Base-by-base conservation (phyloP, 495 filamentous ascomycete species). In the Penicillium cinerascens region DNA sequence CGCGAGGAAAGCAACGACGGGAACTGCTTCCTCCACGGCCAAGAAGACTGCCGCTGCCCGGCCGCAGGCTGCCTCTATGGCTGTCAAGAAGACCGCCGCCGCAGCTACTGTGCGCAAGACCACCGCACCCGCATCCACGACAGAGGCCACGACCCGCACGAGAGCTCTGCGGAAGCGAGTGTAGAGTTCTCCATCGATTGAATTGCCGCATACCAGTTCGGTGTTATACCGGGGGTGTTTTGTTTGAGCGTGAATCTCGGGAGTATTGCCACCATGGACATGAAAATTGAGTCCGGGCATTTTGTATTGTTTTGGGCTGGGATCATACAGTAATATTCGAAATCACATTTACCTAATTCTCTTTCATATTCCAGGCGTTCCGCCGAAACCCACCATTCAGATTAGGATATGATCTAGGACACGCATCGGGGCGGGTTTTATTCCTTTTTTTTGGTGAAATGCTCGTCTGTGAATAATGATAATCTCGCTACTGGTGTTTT, bases 161-260 rank as follows among this genome's bases (percentile, higher is more conserved):
- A 66, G 78, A 39, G 72, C 74, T 13, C 56, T 81, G 55, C 71
- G 78, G 16, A 81, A 79, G 56, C 69, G 78, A 25, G 71, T 67
- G 23, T 75, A 71, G 52, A 52, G 2, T 16, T 13, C 10, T 13
- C 1, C 43, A 36, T 20, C 16, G 9, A 6, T 9, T 39, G 6
- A 4, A 10, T 3, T 17, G 37, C 18, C 47, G 16, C 17, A 49
- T 42, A 7, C 41, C 33, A 23, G 16, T 25, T 6, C 4, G 26
- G 39, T n/a, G 38, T 21, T 42, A 40, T 40, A 21, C 11, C 6
- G 9, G 13, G 2, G 25, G 47, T 11, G 13, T 16, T 49, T 42
- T n/a, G 6, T 22, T 49, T 33, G 25, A 42, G 47, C 38, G 47
- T 9, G 47, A n/a, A n/a, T n/a, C n/a, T n/a, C n/a, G n/a, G n/a